Evolutionary conservation across 1,284 basidiomycete genomes (phyloP).

Genomic region (Irpex sp.): DNA sequence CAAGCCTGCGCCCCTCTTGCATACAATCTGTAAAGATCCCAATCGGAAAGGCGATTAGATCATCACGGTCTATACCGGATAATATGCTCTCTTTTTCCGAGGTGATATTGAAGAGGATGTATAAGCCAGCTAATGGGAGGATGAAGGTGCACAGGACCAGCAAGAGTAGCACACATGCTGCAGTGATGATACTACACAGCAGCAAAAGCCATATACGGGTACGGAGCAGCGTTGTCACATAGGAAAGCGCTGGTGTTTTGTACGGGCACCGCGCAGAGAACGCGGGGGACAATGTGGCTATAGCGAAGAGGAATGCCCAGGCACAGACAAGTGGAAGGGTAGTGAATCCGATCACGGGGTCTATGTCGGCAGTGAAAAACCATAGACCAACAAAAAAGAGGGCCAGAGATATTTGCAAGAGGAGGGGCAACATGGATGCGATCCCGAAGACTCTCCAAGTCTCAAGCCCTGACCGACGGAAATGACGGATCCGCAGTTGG

Average conservation of each 20-base stretch:
- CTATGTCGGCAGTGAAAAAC: conserved; percentile 2
- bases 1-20: no score
- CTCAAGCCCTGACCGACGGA: conserved; percentile 1
- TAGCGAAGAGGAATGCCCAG: conserved; percentile 2
- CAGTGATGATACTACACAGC: no score
- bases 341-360: not conserved
- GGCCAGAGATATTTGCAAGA: conserved; percentile 7
- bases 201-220: no score
- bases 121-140: no score
- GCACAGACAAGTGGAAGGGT: not conserved
- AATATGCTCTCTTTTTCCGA: no score
- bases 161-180: no score
- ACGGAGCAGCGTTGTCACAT: no score
- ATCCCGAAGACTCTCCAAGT: conserved; percentile 10
- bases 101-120: no score
- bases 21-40: no score
- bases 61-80: no score
- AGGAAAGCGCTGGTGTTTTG: not conserved
- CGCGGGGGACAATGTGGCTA: not conserved
- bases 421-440: conserved; percentile 2
- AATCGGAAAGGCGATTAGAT: no score
- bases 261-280: conserved; percentile 5
- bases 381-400: conserved; percentile 10
- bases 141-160: no score
- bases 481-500: not conserved